Percentiles rank a stretch among this genome's conserved stretches.
These are phyloP conservation scores for Boechera retrofracta DNA, from an alignment of 345 rosid species.

Conservation along the genomic window DNA sequence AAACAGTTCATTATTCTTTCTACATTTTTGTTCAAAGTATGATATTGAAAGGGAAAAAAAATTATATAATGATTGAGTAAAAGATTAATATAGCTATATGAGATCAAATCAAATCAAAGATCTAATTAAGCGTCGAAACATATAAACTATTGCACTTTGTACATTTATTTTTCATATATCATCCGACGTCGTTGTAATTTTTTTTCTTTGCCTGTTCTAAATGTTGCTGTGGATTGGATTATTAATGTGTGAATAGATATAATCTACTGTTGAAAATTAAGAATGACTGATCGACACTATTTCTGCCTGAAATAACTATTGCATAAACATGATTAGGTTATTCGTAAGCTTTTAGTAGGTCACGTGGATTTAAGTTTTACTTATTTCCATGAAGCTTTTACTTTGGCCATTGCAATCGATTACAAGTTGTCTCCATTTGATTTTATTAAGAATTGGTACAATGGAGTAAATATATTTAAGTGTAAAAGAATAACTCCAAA, in stretches of 20 bases:
- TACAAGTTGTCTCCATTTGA: conserved; percentile 39
- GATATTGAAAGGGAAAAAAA: neutral
- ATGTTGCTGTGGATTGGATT: conserved; percentile 1
- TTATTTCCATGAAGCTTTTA: conserved; percentile 22
- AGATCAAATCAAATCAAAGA: too few species aligned
- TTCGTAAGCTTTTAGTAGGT: conserved; percentile 26
- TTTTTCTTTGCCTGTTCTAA: too few species aligned
- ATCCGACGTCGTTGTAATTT: too few species aligned
- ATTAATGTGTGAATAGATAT: neutral
- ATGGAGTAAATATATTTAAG: conserved; percentile 19
- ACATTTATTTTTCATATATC: too few species aligned
- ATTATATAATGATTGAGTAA: too few species aligned
- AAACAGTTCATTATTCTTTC: neutral
- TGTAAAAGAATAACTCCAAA: conserved; percentile 46
- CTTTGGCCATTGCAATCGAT: conserved; percentile 40
- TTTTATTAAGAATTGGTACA: conserved; percentile 36
- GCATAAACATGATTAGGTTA: conserved; percentile 1
- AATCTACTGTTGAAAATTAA: too few species aligned
- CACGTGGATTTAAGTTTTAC: conserved; percentile 42
- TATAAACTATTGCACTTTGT: too few species aligned
- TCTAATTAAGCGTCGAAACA: too few species aligned
- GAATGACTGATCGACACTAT: too few species aligned
- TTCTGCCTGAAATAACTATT: too few species aligned
- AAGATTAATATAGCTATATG: too few species aligned
- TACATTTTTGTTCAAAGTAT: neutral